Conservation (phyloP, 208 protist species). For the Entamoeba dispar region DNA sequence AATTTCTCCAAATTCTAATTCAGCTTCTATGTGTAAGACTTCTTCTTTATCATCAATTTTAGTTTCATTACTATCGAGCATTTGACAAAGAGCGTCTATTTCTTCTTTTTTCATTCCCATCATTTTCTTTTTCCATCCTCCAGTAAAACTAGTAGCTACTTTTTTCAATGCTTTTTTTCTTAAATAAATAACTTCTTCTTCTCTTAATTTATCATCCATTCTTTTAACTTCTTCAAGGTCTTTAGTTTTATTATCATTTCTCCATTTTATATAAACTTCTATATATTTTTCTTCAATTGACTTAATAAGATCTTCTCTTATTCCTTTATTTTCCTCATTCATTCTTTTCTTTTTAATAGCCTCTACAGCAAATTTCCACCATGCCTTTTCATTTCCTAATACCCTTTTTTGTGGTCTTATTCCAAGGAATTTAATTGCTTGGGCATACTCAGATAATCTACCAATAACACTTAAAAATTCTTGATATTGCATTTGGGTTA, state of each 20-base stretch:
- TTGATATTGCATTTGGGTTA: neutral
- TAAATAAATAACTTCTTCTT: neutral
- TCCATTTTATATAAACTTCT: neutral
- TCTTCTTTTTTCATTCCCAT: neutral
- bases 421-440: neutral
- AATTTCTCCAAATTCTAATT: neutral
- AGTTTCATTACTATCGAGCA: neutral
- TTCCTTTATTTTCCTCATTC: neutral
- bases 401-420: neutral
- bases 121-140: neutral
- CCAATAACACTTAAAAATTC: neutral
- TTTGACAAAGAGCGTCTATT: neutral
- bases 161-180: neutral
- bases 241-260: neutral
- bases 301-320: neutral
- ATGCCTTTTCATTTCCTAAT: neutral
- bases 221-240: neutral
- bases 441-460: neutral
- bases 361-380: neutral
- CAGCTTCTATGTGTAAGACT: neutral
- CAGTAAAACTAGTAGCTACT: neutral
- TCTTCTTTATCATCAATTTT: conserved; percentile 1
- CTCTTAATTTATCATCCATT: neutral
- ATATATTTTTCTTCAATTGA: neutral
- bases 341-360: neutral